Conservation (phyloP, 1,284 basidiomycete species). For the Cutaneotrichosporon sp. region DNA sequence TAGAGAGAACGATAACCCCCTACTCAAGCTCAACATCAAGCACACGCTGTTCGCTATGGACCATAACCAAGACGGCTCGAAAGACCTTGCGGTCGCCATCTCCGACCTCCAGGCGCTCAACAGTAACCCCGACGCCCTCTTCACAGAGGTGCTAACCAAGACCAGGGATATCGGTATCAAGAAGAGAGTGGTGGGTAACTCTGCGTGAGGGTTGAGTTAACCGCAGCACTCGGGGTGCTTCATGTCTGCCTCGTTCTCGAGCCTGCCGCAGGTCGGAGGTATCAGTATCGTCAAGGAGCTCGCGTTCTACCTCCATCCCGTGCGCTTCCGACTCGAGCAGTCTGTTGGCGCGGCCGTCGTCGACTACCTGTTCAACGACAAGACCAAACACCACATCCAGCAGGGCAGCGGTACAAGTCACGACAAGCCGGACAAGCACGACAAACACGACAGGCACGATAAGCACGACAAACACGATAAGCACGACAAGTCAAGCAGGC, state of each 20-base stretch:
- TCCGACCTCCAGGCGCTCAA: constrained; percentile 79
- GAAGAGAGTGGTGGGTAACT: constrained; percentile 45
- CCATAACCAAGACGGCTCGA: constrained; percentile 82
- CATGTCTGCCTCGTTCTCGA: constrained; percentile 56
- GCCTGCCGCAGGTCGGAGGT: constrained; percentile 85
- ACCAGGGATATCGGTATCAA: constrained; percentile 45
- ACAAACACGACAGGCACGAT: not conserved
- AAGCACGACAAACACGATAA: not conserved
- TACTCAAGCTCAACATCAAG: constrained; percentile 80
- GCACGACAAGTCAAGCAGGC: not conserved
- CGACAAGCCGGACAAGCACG: not conserved
- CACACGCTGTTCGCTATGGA: constrained; percentile 78
- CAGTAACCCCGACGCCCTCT: constrained; percentile 74
- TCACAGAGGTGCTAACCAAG: constrained; percentile 83
- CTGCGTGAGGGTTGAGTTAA: not conserved
- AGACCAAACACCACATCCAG: constrained; percentile 2
- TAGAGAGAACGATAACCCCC: constrained; percentile 62
- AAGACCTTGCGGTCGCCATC: constrained; percentile 70
- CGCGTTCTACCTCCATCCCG: constrained; percentile 75
- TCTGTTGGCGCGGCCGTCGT: constrained; percentile 74
- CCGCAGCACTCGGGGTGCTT: constrained; percentile 11
- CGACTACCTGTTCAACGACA: constrained; percentile 70
- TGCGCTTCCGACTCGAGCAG: constrained; percentile 81
- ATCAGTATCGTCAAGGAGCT: constrained; percentile 86
- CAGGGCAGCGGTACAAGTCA: not conserved